Percentiles rank a stretch among this genome's conserved stretches.
Evolutionary conservation across 108 stramenopile genomes (phyloP).

Genomic region (Pseudonitzschia multistriata): DNA sequence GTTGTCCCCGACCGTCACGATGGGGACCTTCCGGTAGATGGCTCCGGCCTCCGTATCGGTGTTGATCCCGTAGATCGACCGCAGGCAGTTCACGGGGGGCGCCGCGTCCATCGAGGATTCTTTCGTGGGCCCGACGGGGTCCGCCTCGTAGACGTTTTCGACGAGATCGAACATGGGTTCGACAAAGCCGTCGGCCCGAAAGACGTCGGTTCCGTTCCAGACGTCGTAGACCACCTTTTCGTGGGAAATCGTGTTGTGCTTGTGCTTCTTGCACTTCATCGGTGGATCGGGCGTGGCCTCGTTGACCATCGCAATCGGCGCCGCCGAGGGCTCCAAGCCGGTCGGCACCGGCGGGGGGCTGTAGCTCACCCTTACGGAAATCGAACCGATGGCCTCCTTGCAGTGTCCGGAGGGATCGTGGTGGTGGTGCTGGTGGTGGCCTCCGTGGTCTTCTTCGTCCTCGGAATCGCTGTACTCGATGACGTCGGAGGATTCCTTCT

Average conservation of each 20-base stretch:
- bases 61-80: conserved; percentile 61
- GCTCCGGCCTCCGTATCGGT: conserved; percentile 47
- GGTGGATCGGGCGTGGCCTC: conserved; percentile 3
- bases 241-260: neutral
- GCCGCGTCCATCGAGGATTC: conserved; percentile 23
- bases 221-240: neutral
- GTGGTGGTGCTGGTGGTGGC: neutral
- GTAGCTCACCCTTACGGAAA: conserved; percentile 5
- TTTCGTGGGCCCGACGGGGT: conserved; percentile 21
- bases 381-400: neutral
- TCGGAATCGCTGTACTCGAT: neutral
- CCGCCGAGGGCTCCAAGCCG: neutral
- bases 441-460: neutral
- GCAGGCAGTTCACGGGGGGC: conserved; percentile 56
- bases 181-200: conserved; percentile 32
- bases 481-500: neutral
- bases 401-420: neutral
- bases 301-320: conserved; percentile 9
- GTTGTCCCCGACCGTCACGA: conserved; percentile 23
- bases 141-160: conserved; percentile 21
- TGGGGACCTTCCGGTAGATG: conserved; percentile 33
- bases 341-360: neutral
- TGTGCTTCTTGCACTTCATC: neutral
- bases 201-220: conserved; percentile 27
- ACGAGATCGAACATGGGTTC: conserved; percentile 12